These are phyloP conservation scores for Mycena maculata DNA, from an alignment of 768 basidiomycete species.

Conservation along the genomic window DNA sequence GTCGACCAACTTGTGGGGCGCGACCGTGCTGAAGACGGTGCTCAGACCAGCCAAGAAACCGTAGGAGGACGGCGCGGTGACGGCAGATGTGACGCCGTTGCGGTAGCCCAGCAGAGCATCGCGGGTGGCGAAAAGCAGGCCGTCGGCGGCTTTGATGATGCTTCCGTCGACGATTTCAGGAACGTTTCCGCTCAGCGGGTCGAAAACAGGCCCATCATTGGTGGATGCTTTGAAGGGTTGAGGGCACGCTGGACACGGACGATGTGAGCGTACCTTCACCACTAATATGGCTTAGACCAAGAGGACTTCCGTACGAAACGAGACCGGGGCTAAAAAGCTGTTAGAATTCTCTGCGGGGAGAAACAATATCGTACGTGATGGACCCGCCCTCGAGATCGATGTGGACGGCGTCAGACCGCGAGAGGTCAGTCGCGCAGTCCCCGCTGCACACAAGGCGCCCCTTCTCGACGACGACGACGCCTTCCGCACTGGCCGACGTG, in stretches of 20 bases:
- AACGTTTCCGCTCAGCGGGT: constrained; percentile 52
- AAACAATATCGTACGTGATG: constrained; percentile 19
- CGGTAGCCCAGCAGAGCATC: constrained; percentile 63
- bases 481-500: constrained; percentile 5
- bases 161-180: constrained; percentile 50
- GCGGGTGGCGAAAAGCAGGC: constrained; percentile 57
- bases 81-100: constrained; percentile 76
- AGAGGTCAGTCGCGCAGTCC: constrained; percentile 3
- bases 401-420: constrained; percentile 14
- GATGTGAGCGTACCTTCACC: constrained; percentile 62
- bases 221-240: constrained; percentile 77
- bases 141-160: constrained; percentile 73
- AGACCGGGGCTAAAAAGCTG: constrained; percentile 18
- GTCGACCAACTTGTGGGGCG: constrained; percentile 65
- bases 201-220: constrained; percentile 69
- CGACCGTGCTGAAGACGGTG: constrained; percentile 69
- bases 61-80: constrained; percentile 65
- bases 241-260: constrained; percentile 65
- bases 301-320: constrained; percentile 21
- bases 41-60: constrained; percentile 75
- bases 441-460: constrained; percentile 25
- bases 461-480: constrained; percentile 25
- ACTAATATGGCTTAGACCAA: constrained; percentile 46
- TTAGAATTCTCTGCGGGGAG: background rate
- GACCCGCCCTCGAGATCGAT: constrained; percentile 33